Evolutionary conservation across 371 early-diverging fungal species (phyloP), one percentile per base, ranked within the genome.

Genomic region (Syncephalis plumigaleata): DNA sequence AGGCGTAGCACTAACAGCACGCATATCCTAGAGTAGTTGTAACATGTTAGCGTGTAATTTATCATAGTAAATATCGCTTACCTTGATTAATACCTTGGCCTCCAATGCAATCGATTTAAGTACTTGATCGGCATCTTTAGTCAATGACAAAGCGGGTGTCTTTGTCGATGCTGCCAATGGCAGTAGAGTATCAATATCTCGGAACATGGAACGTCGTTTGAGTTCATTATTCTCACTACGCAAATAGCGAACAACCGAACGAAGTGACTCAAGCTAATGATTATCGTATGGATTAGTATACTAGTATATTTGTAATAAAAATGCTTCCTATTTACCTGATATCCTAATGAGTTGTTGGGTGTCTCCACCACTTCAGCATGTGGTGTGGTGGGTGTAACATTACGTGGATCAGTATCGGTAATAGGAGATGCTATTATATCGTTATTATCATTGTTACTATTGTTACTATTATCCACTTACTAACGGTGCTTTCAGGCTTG

Each of bases 141-240:
- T 27, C n/a, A 50, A 18, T n/a, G 42, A 13, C 15, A 51, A 49
- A 39, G 48, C 45, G 1, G 57, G 42, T 9, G 39, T 50, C 18
- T 49, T 24, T 2, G 31, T 37, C 7, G 46, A 25, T 18, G 48
- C 39, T 20, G 36, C 45, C 0, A 47, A 21, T 15, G 42, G 39
- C 18, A 42, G 38, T 21, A 42, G 53, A 25, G 71, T 50, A n/a
- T 68, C 56, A 23, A 73, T 51, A 1, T 55, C 62, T 24, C 59
- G 49, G 47, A 65, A 52, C 5, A 69, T 59, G 18, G 71, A 72
- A 9, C 58, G 50, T 18, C 77, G 70, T 58, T 82, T 81, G 21
- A 91, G 58, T 18, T 81, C 73, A 2, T 80, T 67, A 60, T 88
- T 89, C 56, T 91, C 91, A 18, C 75, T 64, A 39, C 87, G 74